phyloP scores from a whole-genome alignment of 2,329 filamentous ascomycete species.

The Aspergillus flavus region DNA sequence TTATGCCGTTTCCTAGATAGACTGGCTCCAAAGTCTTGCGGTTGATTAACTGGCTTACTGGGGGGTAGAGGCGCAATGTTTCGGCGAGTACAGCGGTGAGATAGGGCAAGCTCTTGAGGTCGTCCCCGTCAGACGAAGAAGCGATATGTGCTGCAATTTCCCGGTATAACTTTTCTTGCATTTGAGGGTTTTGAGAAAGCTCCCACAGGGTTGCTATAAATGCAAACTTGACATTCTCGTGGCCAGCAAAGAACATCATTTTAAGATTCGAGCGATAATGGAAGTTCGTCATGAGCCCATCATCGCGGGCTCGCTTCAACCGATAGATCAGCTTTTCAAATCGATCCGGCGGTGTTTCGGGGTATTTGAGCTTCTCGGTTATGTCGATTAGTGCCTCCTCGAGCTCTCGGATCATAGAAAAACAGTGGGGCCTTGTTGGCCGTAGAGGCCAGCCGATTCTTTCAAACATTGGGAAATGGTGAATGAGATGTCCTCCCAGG shows the following conservation, averaged over 20 bases:
- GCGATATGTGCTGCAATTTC: background rate
- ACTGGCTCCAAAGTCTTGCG: background rate
- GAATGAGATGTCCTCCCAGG: background rate
- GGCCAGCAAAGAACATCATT: constrained; percentile 6
- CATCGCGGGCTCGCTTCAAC: constrained; percentile 1
- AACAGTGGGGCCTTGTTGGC: background rate
- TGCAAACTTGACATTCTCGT: constrained; percentile 6
- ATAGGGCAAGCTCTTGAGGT: background rate
- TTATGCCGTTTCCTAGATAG: background rate
- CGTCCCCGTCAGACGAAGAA: background rate
- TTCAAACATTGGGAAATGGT: background rate
- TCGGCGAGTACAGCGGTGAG: constrained; percentile 4
- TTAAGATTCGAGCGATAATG: constrained; percentile 10
- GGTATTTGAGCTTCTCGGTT: background rate
- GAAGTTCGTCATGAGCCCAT: constrained; percentile 1
- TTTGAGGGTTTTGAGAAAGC: background rate
- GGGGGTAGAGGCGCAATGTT: constrained; percentile 7
- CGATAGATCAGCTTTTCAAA: constrained; percentile 1
- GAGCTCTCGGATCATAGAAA: background rate
- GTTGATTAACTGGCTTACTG: constrained; percentile 1
- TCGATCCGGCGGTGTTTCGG: background rate
- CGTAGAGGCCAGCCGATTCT: background rate
- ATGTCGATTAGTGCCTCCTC: background rate
- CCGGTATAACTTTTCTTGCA: background rate
- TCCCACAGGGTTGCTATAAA: constrained; percentile 4